A percentile compares a stretch with the other conserved stretches of the same genome.
Evolutionary conservation across 2,329 filamentous ascomycete genomes (phyloP).

Genomic region (Aspergillus costaricaensis): DNA sequence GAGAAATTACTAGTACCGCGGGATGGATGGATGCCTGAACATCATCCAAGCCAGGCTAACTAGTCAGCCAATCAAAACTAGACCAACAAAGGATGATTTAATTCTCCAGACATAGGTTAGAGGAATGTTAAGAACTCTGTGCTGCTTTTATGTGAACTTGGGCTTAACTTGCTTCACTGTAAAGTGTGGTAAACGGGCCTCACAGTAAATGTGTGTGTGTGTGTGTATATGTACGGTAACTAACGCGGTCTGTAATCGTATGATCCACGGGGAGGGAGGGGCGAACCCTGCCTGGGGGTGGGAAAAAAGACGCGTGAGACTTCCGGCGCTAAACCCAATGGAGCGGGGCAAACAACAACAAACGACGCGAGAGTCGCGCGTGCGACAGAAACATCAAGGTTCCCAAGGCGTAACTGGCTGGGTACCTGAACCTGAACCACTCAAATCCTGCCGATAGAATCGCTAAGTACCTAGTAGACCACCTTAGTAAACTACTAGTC

Average conservation of each 20-base stretch:
- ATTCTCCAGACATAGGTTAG: too few relatives aligned
- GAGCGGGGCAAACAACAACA: slow-evolving; percentile 30
- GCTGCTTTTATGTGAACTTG: too few relatives aligned
- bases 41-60: too few relatives aligned
- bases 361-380: slow-evolving; percentile 34
- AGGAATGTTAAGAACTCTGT: too few relatives aligned
- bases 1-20: not conserved
- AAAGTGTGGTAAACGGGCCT: too few relatives aligned
- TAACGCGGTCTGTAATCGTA: slow-evolving; percentile 16
- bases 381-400: slow-evolving; percentile 22
- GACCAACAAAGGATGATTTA: too few relatives aligned
- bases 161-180: too few relatives aligned
- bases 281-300: slow-evolving; percentile 8
- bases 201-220: not conserved
- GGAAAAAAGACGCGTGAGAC: slow-evolving; percentile 27
- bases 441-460: not conserved
- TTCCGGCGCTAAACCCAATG: slow-evolving; percentile 30
- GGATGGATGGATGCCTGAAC: too few relatives aligned
- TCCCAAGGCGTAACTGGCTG: slow-evolving; percentile 1
- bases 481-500: not conserved
- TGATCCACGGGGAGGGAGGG: slow-evolving; percentile 11
- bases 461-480: not conserved
- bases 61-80: too few relatives aligned
- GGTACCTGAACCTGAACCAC: slow-evolving; percentile 9
- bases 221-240: slow-evolving; percentile 1